Percentiles rank a stretch among this genome's conserved stretches.
Evolutionary conservation across 2,329 filamentous ascomycete genomes (phyloP).

Genomic region (Lanzia echinophila): DNA sequence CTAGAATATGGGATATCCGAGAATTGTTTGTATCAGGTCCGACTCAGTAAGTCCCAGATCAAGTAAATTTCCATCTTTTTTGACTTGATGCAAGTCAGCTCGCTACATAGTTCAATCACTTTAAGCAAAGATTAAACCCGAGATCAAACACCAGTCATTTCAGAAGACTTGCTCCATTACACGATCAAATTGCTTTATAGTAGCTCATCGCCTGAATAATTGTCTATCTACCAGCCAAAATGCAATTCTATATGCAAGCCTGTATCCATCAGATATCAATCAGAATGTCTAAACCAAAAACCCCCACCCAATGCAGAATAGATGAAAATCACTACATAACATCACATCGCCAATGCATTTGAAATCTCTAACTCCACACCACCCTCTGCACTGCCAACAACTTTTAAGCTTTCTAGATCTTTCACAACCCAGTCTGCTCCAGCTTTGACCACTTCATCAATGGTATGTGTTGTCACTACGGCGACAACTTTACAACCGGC

Average conservation of each 20-base stretch:
- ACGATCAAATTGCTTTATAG: too few relatives aligned
- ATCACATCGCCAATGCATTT: constrained; percentile 12
- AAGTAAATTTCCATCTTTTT: too few relatives aligned
- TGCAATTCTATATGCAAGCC: too few relatives aligned
- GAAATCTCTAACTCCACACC: constrained; percentile 29
- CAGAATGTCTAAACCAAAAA: not conserved
- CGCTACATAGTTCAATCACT: too few relatives aligned
- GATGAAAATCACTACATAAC: not conserved
- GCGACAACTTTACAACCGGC: constrained; percentile 63
- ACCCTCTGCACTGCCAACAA: constrained; percentile 40
- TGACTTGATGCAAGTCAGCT: too few relatives aligned
- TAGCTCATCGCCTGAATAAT: too few relatives aligned
- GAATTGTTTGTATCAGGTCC: too few relatives aligned
- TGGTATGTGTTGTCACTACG: constrained; percentile 57
- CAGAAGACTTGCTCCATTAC: too few relatives aligned
- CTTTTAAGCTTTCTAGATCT: constrained; percentile 55
- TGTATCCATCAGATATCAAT: not conserved
- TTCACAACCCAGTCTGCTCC: constrained; percentile 64
- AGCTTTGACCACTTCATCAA: constrained; percentile 52
- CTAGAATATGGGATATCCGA: too few relatives aligned
- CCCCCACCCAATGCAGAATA: too few relatives aligned
- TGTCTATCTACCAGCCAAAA: too few relatives aligned
- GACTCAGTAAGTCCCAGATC: too few relatives aligned
- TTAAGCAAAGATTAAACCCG: not conserved
- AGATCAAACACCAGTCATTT: not conserved